Percentiles rank a stretch among this genome's conserved stretches.
These are phyloP conservation scores for Myriangium duriaei DNA, from an alignment of 2,329 filamentous ascomycete species.

Conservation along the genomic window DNA sequence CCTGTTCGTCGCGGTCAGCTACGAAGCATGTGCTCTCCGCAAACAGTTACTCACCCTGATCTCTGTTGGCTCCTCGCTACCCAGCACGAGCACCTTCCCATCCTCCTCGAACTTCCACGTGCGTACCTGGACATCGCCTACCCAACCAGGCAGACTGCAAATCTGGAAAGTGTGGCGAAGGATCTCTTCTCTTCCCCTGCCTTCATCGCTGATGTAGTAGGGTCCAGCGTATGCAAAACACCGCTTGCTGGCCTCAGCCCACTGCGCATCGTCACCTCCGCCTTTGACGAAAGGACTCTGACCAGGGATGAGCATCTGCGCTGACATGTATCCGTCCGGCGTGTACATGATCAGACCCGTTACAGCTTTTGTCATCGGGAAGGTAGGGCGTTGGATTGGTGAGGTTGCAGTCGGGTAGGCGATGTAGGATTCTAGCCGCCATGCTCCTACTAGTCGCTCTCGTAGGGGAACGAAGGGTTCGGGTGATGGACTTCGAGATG, in stretches of 20 bases:
- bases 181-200: slow-evolving; percentile 21
- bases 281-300: slow-evolving; percentile 23
- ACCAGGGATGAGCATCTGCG: slow-evolving; percentile 20
- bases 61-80: slow-evolving; percentile 26
- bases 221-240: slow-evolving; percentile 26
- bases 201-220: slow-evolving; percentile 27
- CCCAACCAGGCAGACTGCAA: slow-evolving; percentile 27
- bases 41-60: slow-evolving; percentile 20
- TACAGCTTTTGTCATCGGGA: slow-evolving; percentile 21
- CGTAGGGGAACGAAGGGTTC: slow-evolving; percentile 20
- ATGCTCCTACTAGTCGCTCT: slow-evolving; percentile 23
- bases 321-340: slow-evolving; percentile 23
- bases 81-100: slow-evolving; percentile 26
- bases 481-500: slow-evolving; percentile 15
- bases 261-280: slow-evolving; percentile 25
- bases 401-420: slow-evolving; percentile 26
- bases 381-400: slow-evolving; percentile 18
- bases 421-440: slow-evolving; percentile 27
- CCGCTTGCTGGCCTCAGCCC: slow-evolving; percentile 27
- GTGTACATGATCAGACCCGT: slow-evolving; percentile 23
- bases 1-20: slow-evolving; percentile 15
- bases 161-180: slow-evolving; percentile 26
- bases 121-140: slow-evolving; percentile 25
- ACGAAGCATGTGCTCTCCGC: not conserved
- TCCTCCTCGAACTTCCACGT: slow-evolving; percentile 27